phyloP scores from a whole-genome alignment of 352 stramenopile genomes.

The Globisporangium megalacanthum region DNA sequence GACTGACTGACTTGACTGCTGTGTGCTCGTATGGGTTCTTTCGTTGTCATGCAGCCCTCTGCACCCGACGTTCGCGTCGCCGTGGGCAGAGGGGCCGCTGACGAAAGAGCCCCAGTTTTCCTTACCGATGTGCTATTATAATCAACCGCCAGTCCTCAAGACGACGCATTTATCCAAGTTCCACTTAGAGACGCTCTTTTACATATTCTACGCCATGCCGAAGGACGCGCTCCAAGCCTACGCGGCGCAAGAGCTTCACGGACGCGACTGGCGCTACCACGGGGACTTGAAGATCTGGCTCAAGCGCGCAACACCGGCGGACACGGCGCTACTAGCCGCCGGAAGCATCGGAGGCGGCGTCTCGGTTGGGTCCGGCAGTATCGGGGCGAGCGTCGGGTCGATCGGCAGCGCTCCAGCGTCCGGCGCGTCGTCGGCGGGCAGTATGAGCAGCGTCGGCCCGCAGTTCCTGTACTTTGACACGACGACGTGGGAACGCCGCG shows the following conservation, averaged over 20 bases:
- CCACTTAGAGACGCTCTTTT: conserved; percentile 98
- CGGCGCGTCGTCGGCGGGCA: conserved; percentile 6
- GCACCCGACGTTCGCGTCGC: conserved; percentile 78
- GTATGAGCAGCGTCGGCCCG: conserved; percentile 25
- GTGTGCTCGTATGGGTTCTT: background rate
- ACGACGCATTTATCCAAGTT: conserved; percentile 98
- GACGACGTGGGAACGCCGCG: conserved; percentile 91
- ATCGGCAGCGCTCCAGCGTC: conserved; percentile 54
- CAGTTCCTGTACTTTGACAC: conserved; percentile 97
- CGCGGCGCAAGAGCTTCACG: conserved; percentile 86
- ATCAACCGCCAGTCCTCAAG: conserved; percentile 96
- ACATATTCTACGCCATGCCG: conserved; percentile 99
- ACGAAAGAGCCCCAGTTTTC: conserved; percentile 84
- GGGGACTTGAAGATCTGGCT: conserved; percentile 97
- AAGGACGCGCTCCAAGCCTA: conserved; percentile 96
- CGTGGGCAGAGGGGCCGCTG: conserved; percentile 63
- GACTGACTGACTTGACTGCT: conserved; percentile 6
- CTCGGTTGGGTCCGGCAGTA: conserved; percentile 28
- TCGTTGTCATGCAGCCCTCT: conserved; percentile 34
- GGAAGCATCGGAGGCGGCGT: conserved; percentile 12
- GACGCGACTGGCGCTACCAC: conserved; percentile 97
- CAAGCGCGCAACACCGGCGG: conserved; percentile 71
- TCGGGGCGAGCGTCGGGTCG: conserved; percentile 43
- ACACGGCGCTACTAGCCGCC: conserved; percentile 46
- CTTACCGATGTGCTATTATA: conserved; percentile 85